These are phyloP conservation scores for Yarrowia osloensis DNA, from an alignment of 805 yeast genomes.

Conservation along the genomic window DNA sequence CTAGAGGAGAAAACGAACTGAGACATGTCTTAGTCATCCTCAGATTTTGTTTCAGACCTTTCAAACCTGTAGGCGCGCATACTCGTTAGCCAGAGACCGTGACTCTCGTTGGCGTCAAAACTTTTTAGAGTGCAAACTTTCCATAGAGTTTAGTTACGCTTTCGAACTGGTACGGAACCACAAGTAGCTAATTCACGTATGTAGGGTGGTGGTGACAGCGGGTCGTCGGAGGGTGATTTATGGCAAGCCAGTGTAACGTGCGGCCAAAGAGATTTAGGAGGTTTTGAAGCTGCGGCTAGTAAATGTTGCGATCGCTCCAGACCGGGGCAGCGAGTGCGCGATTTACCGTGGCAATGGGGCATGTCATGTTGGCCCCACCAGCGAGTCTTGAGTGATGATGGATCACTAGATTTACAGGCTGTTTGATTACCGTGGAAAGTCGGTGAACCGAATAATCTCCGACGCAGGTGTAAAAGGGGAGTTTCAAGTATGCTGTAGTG, in stretches of 20 bases:
- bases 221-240: background rate
- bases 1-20: background rate
- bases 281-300: background rate
- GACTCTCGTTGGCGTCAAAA: background rate
- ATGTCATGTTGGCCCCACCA: background rate
- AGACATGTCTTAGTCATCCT: background rate
- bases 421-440: too few species aligned
- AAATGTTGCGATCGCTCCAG: background rate
- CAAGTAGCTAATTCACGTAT: background rate
- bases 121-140: conserved; percentile 18
- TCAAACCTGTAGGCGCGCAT: background rate
- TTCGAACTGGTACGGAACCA: background rate
- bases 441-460: background rate
- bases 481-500: background rate
- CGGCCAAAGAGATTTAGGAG: background rate
- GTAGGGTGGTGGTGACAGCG: background rate
- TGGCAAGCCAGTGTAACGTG: background rate
- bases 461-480: background rate
- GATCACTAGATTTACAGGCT: background rate
- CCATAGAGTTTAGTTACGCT: conserved; percentile 19
- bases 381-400: too few species aligned
- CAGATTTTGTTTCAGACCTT: background rate
- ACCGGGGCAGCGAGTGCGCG: background rate
- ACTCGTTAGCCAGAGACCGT: background rate
- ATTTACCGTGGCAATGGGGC: background rate